These are phyloP conservation scores for Pelargonium australe DNA, from an alignment of 441 rosid species.

Conservation along the genomic window DNA sequence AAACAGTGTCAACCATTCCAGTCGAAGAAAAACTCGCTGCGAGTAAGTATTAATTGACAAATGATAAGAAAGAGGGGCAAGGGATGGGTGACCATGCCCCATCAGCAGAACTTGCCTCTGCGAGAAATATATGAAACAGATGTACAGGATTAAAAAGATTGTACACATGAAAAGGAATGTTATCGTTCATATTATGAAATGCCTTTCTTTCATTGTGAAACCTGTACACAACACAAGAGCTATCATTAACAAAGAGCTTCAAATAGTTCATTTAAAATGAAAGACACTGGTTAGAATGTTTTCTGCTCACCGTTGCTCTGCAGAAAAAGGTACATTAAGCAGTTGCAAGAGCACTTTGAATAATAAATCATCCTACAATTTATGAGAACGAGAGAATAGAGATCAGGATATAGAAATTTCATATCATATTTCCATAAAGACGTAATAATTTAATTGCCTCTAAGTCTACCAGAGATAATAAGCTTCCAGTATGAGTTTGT, in stretches of 20 bases:
- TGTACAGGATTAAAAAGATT: slow-evolving; percentile 54
- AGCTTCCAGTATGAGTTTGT: not conserved
- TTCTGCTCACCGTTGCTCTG: slow-evolving; percentile 41
- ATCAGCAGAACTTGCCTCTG: slow-evolving; percentile 45
- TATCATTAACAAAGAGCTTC: slow-evolving; percentile 15
- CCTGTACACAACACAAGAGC: slow-evolving; percentile 32
- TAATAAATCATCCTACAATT: slow-evolving; percentile 67
- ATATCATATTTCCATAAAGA: not conserved
- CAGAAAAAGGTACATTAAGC: slow-evolving; percentile 32
- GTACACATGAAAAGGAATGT: slow-evolving; percentile 34
- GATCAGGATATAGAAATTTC: slow-evolving; percentile 8
- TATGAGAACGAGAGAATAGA: slow-evolving; percentile 18
- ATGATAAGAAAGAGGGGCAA: not conserved
- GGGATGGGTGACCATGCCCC: not conserved
- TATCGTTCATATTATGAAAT: slow-evolving; percentile 31
- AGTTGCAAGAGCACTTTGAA: slow-evolving; percentile 73
- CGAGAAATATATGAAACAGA: slow-evolving; percentile 68
- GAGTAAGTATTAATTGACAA: not conserved
- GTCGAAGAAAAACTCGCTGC: not conserved
- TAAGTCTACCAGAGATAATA: not conserved
- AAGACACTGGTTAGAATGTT: slow-evolving; percentile 20
- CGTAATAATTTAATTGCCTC: no score
- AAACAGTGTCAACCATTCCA: slow-evolving; percentile 16
- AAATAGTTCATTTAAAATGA: slow-evolving; percentile 12
- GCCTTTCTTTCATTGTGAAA: slow-evolving; percentile 26